Evolutionary conservation across 1,139 yeast genomes (phyloP).

Genomic region (Debaryomyces nepalensis): DNA sequence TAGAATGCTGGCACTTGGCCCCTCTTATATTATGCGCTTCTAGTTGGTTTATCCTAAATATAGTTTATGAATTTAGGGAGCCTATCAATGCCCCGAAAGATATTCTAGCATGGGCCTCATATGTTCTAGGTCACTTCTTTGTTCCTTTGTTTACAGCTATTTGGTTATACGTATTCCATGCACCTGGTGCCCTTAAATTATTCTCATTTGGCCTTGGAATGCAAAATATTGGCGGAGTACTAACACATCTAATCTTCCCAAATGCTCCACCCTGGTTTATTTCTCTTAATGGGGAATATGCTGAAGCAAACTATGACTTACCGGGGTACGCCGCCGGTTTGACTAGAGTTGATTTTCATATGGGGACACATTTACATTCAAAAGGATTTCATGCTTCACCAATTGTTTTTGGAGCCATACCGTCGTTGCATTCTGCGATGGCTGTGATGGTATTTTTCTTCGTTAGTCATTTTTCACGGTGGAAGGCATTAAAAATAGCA

Average conservation of each 20-base stretch:
- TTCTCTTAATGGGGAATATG: slow-evolving; percentile 59
- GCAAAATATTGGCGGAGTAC: slow-evolving; percentile 63
- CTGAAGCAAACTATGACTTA: slow-evolving; percentile 58
- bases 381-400: slow-evolving; percentile 70
- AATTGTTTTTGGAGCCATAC: slow-evolving; percentile 73
- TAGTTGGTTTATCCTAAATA: slow-evolving; percentile 48
- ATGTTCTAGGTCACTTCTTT: slow-evolving; percentile 62
- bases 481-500: slow-evolving; percentile 38
- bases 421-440: slow-evolving; percentile 69
- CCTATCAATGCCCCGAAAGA: slow-evolving; percentile 45
- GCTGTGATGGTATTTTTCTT: slow-evolving; percentile 58
- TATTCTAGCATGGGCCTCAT: slow-evolving; percentile 60
- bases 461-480: slow-evolving; percentile 45
- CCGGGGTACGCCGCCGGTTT: slow-evolving; percentile 75
- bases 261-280: slow-evolving; percentile 78
- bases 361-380: slow-evolving; percentile 65
- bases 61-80: slow-evolving; percentile 40
- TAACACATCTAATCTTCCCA: slow-evolving; percentile 64
- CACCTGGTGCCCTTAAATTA: slow-evolving; percentile 60
- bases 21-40: slow-evolving; percentile 35
- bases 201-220: slow-evolving; percentile 59
- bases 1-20: slow-evolving; percentile 28
- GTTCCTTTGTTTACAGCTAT: slow-evolving; percentile 66
- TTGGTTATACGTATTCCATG: slow-evolving; percentile 68
- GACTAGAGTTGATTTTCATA: slow-evolving; percentile 62